Percentiles rank a stretch among this genome's conserved stretches.
Conservation (phyloP, 306 rosid genomes). For the Begonia peltatifolia region DNA sequence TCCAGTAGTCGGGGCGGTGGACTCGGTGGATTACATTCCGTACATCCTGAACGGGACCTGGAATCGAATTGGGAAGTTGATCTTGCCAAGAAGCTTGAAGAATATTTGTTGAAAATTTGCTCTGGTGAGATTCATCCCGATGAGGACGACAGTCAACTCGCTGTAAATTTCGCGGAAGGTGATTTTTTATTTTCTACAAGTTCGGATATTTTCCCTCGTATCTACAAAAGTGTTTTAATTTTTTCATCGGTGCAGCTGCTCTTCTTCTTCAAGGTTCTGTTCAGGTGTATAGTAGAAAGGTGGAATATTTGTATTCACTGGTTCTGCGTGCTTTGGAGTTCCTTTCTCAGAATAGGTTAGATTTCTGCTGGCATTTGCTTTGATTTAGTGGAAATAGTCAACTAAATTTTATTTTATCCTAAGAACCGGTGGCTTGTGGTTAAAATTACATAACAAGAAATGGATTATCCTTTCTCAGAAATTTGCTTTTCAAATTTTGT, state of each 20-base stretch:
- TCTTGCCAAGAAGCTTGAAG: slow-evolving; percentile 77
- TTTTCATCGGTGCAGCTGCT: slow-evolving; percentile 60
- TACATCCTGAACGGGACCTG: slow-evolving; percentile 86
- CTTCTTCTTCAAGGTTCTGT: slow-evolving; percentile 86
- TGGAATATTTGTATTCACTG: slow-evolving; percentile 73
- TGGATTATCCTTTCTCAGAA: no score
- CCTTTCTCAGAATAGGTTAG: slow-evolving; percentile 84
- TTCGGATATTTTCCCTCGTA: neutral
- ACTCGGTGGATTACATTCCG: slow-evolving; percentile 32
- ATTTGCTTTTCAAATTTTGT: no score
- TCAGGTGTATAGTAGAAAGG: slow-evolving; percentile 92
- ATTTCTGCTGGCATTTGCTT: slow-evolving; percentile 2
- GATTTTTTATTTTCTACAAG: neutral
- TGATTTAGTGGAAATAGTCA: neutral
- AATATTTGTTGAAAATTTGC: slow-evolving; percentile 65
- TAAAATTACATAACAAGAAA: no score
- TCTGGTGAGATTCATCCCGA: slow-evolving; percentile 55
- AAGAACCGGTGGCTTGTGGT: no score
- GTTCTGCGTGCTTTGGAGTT: slow-evolving; percentile 89
- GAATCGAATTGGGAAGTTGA: slow-evolving; percentile 92
- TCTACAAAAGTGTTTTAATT: neutral
- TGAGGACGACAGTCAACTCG: slow-evolving; percentile 34
- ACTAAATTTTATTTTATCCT: no score
- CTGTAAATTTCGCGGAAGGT: slow-evolving; percentile 91
- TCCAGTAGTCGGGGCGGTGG: slow-evolving; percentile 16